A percentile compares a stretch with the other conserved stretches of the same genome.
Evolutionary conservation across 164 flowering plant species (phyloP).

Genomic region (Umbilicus rupestris): DNA sequence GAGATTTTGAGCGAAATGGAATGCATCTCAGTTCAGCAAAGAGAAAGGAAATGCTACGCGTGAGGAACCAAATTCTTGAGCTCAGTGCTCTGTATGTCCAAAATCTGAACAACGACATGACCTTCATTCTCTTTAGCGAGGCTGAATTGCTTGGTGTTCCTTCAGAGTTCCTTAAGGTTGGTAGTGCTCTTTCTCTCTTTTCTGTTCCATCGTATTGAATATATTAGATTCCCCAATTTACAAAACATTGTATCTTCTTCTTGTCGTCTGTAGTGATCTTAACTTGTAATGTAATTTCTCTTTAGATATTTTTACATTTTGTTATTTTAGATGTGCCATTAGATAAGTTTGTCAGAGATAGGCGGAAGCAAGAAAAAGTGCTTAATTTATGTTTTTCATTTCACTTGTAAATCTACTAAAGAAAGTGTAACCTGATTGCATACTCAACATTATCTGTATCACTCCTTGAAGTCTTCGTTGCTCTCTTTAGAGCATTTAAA

Average conservation of each 20-base stretch:
- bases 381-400: no score
- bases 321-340: no score
- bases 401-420: no score
- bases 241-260: background rate
- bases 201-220: background rate
- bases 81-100: conserved; percentile 59
- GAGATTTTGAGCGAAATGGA: conserved; percentile 92
- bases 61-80: conserved; percentile 60
- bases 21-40: conserved; percentile 67
- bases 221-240: background rate
- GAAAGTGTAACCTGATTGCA: no score
- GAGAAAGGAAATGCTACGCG: conserved; percentile 65
- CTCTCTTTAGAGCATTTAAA: no score
- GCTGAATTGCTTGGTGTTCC: conserved; percentile 75
- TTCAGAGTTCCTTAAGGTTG: conserved; percentile 66
- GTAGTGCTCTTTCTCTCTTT: background rate
- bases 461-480: no score
- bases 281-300: no score
- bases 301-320: no score
- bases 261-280: background rate
- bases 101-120: conserved; percentile 59
- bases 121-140: conserved; percentile 56
- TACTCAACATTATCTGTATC: no score
- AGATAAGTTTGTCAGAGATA: no score
- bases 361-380: no score